Base-by-base conservation (phyloP, 352 stramenopile genomes). In the Aphanomyces invadans region DNA sequence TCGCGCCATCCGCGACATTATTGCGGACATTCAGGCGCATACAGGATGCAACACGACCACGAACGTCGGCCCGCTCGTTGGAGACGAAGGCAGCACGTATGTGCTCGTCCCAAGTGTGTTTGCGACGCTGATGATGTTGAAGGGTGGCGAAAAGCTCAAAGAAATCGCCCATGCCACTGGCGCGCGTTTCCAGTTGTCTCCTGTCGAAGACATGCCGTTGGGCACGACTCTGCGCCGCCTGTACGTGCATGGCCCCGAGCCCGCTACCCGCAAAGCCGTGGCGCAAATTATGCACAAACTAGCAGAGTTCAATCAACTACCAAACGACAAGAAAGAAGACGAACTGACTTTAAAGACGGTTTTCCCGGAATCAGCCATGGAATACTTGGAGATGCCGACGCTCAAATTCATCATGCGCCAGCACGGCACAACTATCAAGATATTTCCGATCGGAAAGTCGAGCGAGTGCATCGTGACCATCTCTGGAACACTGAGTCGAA, bases 341-440 rank as follows among this genome's bases (percentile, higher is more conserved):
- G 64, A 80, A 51, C 53, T 66, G 1, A 72, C 73, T 21, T 71
- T 81, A 57, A 74, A 69, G 19, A 84, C 79, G 69, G 64, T 89
- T 53, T 9, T 57, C 5, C 49, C 49, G 25, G 21, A 33, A 0
- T 21, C 21, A 5, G 49, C 23, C 7, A 57, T 57, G 49, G 25
- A 33, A n/a, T 32, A 36, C 29, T 38, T 57, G 25, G 7, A 4
- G 12, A 7, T 2, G 29, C 17, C 19, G 17, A 57, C 49, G 49
- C 25, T 57, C 17, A 21, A 57, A 32, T 5, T 19, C 49, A 57
- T 57, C 19, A 57, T 32, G 23, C 25, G 32, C 21, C 21, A 26
- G 21, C 49, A n/a, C 12, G 49, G 17, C 2, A 28, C 29, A 7
- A 15, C 29, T 17, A 33, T 57, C 49, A 57, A 57, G 23, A 15